These are phyloP conservation scores for Thielaviopsis cerberus DNA, from an alignment of 2,329 filamentous ascomycete species.

Conservation along the genomic window DNA sequence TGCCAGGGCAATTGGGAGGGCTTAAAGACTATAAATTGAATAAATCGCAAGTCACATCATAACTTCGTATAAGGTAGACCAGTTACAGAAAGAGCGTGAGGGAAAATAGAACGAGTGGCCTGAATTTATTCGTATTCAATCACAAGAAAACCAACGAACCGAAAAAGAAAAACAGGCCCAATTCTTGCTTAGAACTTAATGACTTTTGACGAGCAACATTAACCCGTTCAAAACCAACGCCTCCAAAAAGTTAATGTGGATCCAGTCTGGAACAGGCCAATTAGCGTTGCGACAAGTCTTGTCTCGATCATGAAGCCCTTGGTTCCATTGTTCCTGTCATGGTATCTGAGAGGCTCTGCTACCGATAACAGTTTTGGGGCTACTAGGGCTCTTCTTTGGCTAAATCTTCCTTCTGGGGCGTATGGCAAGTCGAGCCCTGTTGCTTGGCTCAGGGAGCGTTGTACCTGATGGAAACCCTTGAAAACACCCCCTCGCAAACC, in stretches of 20 bases:
- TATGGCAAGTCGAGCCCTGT: not conserved
- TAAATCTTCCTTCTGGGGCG: not conserved
- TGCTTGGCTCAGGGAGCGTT: no score
- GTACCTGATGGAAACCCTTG: no score
- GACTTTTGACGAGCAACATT: not conserved
- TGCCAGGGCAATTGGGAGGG: not conserved
- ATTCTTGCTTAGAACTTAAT: not conserved
- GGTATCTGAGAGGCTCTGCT: not conserved
- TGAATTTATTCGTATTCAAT: not conserved
- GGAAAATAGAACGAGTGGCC: not conserved
- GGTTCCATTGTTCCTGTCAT: not conserved
- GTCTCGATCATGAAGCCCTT: not conserved
- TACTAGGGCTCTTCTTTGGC: no score
- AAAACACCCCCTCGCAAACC: no score
- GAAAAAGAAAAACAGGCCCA: not conserved
- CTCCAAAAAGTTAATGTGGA: not conserved
- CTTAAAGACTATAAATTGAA: not conserved
- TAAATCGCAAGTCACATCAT: not conserved
- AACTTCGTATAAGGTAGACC: not conserved
- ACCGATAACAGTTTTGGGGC: not conserved
- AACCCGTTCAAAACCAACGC: not conserved
- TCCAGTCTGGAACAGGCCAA: not conserved
- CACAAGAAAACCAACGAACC: not conserved
- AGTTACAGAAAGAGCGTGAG: not conserved
- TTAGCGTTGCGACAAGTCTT: not conserved